Percentiles rank a stretch among this genome's conserved stretches.
Conservation (phyloP, 31 red algal species). For the Endocladia muricata region DNA sequence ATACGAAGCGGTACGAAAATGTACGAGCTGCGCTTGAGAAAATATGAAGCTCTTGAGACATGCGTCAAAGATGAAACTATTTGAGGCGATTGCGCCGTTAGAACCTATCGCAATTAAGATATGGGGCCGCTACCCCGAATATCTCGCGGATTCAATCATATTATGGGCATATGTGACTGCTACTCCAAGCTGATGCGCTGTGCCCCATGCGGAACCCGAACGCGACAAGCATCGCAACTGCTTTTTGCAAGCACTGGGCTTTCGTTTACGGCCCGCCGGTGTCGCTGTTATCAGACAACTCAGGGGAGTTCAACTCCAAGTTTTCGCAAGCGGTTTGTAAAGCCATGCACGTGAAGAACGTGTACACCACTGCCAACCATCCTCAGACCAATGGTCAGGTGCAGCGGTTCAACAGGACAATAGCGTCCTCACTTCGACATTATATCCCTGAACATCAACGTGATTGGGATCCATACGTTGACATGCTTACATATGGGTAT, state of each 20-base stretch:
- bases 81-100: not conserved
- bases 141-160: not conserved
- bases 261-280: slow-evolving; percentile 9
- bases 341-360: not conserved
- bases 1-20: not conserved
- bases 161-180: slow-evolving; percentile 19
- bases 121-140: slow-evolving; percentile 5
- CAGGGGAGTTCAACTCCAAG: slow-evolving; percentile 3
- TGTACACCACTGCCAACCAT: not conserved
- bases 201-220: not conserved
- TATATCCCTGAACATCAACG: not conserved
- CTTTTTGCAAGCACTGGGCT: not conserved
- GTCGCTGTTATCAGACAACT: slow-evolving; percentile 11
- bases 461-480: no score
- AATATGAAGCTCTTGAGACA: not conserved
- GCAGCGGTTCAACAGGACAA: not conserved
- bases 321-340: not conserved
- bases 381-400: not conserved
- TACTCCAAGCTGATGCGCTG: not conserved
- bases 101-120: slow-evolving; percentile 25
- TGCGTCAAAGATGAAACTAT: not conserved
- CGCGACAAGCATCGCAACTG: not conserved
- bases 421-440: not conserved
- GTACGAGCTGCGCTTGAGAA: not conserved
- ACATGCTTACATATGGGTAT: not conserved